phyloP scores from a whole-genome alignment of 306 rosid genomes.

The Cucumis hystrix region DNA sequence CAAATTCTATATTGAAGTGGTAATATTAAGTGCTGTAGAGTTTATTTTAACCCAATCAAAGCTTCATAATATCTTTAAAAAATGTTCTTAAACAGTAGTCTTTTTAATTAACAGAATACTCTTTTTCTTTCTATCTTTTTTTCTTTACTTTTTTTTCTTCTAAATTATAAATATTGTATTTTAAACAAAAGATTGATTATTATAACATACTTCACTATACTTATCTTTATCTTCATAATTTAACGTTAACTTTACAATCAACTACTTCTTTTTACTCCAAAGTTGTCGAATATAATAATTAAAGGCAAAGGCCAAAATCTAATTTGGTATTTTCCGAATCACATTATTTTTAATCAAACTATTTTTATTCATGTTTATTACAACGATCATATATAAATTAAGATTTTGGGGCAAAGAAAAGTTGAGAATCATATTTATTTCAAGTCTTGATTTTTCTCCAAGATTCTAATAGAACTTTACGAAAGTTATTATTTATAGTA shows the following conservation, averaged over 20 bases:
- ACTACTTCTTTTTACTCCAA: not conserved
- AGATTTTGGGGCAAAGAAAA: no score
- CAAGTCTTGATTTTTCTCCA: no score
- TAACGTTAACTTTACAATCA: not conserved
- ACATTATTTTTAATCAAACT: not conserved
- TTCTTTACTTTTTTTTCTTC: no score
- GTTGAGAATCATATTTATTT: no score
- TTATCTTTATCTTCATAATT: not conserved
- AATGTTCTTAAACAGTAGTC: not conserved
- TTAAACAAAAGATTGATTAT: not conserved
- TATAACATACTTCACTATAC: not conserved
- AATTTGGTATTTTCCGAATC: not conserved
- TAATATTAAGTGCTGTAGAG: not conserved
- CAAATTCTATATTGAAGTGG: not conserved
- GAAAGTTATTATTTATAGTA: no score
- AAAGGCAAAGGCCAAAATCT: not conserved
- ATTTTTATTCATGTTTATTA: no score
- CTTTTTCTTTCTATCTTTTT: no score
- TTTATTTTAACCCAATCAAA: not conserved
- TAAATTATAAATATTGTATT: not conserved
- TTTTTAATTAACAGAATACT: not conserved
- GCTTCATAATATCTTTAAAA: not conserved
- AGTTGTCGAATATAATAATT: not conserved
- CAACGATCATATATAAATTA: no score
- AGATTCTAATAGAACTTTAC: no score